Base-by-base conservation (phyloP, 495 filamentous ascomycete genomes). In the Aspergillus cristatus region DNA sequence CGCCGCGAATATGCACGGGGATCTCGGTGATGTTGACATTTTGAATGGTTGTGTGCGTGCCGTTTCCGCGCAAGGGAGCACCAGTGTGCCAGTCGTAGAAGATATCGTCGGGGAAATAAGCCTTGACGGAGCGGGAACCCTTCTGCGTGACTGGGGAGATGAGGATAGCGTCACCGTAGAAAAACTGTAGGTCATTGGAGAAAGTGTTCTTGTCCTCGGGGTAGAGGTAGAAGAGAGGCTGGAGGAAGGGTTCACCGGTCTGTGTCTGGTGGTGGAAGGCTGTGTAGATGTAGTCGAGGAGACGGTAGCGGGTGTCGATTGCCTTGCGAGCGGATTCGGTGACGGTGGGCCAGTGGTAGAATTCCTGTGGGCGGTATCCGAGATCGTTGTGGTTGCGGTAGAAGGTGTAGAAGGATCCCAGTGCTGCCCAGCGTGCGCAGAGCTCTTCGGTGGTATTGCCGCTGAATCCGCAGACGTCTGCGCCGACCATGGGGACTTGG, bases 281-380 rank as follows among this genome's bases (percentile, higher is more conserved):
- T 0, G 85, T 89, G 71, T 91, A 90, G 34, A 88, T 71, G 62
- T 91, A 91, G 55, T 88, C 84, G 11, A 91, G 63, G 3, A 91
- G 67, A 2, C 69, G 68, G 65, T 88, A 89, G 14, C 84, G 76
- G 50, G 79, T 82, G 30, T 78, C 75, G 54, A 90, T 86, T 36
- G 76, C 78, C 50, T 79, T 83, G 32, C 66, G 66, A 0, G 82
- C 85, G 0, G 82, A 78, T 8, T 70, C 63, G 5, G 81, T 64
- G 2, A 87, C 84, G 2, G 52, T 56, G 1, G 67, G 51, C 78
- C 81, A 91, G 32, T 67, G 74, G 62, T 93, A 94, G 51, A 86
- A 84, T 48, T 94, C 87, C 57, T 93, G 87, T 0, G 72, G 38
- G 18, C 69, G 65, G 14, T 46, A 56, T 34, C 53, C 61, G 20